phyloP scores from a whole-genome alignment of 73 alveolate genomes.

The Stentor roeselii region DNA sequence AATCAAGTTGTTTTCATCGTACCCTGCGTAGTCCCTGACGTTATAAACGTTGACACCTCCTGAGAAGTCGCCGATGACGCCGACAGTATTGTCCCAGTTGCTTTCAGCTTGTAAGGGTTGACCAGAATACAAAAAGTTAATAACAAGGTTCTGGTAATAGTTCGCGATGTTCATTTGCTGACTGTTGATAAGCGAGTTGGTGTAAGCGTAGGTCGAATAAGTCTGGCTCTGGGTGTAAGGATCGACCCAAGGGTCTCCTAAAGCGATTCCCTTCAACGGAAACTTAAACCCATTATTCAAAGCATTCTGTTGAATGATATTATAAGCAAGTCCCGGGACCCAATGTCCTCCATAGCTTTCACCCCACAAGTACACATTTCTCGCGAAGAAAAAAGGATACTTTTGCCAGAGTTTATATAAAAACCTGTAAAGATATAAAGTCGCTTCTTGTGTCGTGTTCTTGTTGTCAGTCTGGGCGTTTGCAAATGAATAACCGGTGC shows the following conservation, averaged over 20 bases:
- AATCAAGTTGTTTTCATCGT: slow-evolving; percentile 33
- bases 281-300: slow-evolving; percentile 39
- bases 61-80: background rate
- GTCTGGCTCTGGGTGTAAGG: slow-evolving; percentile 28
- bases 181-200: slow-evolving; percentile 23
- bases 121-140: background rate
- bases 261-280: slow-evolving; percentile 48
- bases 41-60: slow-evolving; percentile 58
- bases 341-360: slow-evolving; percentile 89
- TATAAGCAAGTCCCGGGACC: slow-evolving; percentile 66
- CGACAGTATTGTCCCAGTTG: background rate
- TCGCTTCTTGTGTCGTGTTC: slow-evolving; percentile 7
- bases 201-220: slow-evolving; percentile 33
- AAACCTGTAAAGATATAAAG: slow-evolving; percentile 25
- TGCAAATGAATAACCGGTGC: slow-evolving; percentile 50
- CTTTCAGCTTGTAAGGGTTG: background rate
- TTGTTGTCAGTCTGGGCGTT: background rate
- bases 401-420: slow-evolving; percentile 48
- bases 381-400: slow-evolving; percentile 57
- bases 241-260: slow-evolving; percentile 59
- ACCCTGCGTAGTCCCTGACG: slow-evolving; percentile 48
- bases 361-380: slow-evolving; percentile 70
- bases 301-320: slow-evolving; percentile 34
- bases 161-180: background rate
- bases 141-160: background rate